A percentile compares a stretch with the other conserved stretches of the same genome.
Evolutionary conservation across 768 basidiomycete genomes (phyloP).

Genomic region (Lactarius evosmus): DNA sequence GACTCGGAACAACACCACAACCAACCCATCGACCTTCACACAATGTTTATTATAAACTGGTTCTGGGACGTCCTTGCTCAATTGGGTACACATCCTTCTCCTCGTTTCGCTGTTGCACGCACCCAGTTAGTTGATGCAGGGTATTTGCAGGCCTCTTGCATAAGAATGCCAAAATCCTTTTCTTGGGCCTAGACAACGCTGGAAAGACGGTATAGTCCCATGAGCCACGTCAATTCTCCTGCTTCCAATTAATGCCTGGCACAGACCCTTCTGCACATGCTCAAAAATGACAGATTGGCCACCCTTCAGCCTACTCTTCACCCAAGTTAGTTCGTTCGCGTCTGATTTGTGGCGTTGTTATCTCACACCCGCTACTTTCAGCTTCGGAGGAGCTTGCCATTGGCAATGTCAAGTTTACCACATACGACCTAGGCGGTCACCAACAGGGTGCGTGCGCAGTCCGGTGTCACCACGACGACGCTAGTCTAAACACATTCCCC

Average conservation of each 20-base stretch:
- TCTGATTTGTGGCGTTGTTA: slow-evolving; percentile 16
- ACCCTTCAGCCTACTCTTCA: slow-evolving; percentile 98
- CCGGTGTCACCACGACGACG: slow-evolving; percentile 3
- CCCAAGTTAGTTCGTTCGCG: slow-evolving; percentile 65
- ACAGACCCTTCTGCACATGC: slow-evolving; percentile 95
- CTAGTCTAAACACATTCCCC: neutral
- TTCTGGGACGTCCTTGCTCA: slow-evolving; percentile 94
- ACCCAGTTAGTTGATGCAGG: neutral
- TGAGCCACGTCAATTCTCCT: neutral
- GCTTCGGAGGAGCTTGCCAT: slow-evolving; percentile 99
- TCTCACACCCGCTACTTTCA: slow-evolving; percentile 35
- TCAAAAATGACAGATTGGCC: slow-evolving; percentile 98
- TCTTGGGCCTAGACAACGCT: slow-evolving; percentile 98
- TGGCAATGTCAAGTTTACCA: slow-evolving; percentile 98
- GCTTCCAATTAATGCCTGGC: neutral
- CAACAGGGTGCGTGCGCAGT: slow-evolving; percentile 66
- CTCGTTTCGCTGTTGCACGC: neutral
- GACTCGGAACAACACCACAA: slow-evolving; percentile 11
- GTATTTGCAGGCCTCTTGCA: slow-evolving; percentile 67
- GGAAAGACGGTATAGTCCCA: slow-evolving; percentile 83
- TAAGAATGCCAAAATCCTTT: slow-evolving; percentile 99
- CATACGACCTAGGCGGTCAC: slow-evolving; percentile 97
- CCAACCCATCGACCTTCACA: slow-evolving; percentile 1
- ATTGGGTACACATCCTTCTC: slow-evolving; percentile 59
- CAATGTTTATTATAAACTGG: slow-evolving; percentile 89